phyloP scores from a whole-genome alignment of 139 green algal species.

The Chlamydomonas schloesseri region DNA sequence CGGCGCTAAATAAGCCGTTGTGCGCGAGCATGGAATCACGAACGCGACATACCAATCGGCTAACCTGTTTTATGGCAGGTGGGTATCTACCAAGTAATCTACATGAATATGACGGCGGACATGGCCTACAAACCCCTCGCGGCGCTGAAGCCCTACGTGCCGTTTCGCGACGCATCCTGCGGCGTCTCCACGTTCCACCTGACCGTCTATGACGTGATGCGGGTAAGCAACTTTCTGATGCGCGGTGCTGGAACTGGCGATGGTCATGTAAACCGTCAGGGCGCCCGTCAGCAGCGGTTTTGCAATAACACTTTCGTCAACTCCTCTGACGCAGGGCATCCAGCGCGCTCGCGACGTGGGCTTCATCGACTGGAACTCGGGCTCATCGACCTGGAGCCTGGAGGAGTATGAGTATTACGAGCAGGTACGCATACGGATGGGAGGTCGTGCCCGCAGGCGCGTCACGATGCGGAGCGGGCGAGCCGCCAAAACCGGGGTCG shows the following conservation, averaged over 20 bases:
- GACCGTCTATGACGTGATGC: constrained; percentile 71
- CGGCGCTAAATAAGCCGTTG: too few relatives aligned
- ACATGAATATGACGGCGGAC: constrained; percentile 71
- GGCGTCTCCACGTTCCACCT: constrained; percentile 85
- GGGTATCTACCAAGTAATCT: constrained; percentile 86
- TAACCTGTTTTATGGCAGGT: constrained; percentile 57
- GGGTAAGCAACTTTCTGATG: too few relatives aligned
- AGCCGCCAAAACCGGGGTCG: background rate
- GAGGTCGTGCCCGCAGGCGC: too few relatives aligned
- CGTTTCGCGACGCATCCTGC: constrained; percentile 90
- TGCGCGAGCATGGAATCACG: background rate
- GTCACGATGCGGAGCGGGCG: background rate
- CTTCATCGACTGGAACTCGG: constrained; percentile 84
- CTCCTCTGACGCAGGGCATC: constrained; percentile 64
- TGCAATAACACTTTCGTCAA: too few relatives aligned
- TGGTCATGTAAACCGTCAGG: too few relatives aligned
- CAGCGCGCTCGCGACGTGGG: constrained; percentile 80
- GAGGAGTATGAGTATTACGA: constrained; percentile 95
- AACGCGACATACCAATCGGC: background rate
- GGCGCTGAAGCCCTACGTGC: constrained; percentile 77
- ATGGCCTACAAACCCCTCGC: constrained; percentile 79
- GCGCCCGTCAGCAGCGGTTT: too few relatives aligned
- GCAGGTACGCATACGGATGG: constrained; percentile 79
- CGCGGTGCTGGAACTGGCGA: too few relatives aligned
- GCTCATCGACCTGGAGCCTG: constrained; percentile 72